Evolutionary conservation across 306 rosid species (phyloP), one percentile per base, ranked within the genome.

Genomic region (Pyrus bretschneideri): DNA sequence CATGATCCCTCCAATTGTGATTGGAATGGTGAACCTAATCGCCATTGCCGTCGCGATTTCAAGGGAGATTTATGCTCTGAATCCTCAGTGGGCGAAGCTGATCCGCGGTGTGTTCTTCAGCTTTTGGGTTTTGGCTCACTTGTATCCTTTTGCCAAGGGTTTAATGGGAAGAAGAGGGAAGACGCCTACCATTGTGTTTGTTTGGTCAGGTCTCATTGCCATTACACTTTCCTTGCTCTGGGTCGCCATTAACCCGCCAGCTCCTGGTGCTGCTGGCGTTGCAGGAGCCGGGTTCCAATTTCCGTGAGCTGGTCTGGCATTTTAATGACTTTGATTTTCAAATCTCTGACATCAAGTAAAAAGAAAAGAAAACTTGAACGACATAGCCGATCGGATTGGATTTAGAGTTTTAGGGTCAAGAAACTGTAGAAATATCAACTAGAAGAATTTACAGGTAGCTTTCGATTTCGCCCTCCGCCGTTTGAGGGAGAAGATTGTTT

Each of bases 121-220:
- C 78, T 87, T 84, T 67, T 87, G 88, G 90, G 90, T 87, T 21
- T 65, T 87, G 86, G 88, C 88, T 5, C 90, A 87, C 75, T 69
- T 87, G 73, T 87, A 87, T 51, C 90, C 90, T 6, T 87, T 87
- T 75, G 88, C 88, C 3, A 87, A 84, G 58, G 88, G 90, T 55
- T 72, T 87, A 76, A 87, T 87, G 90, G 90, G 90, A 9, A 76
- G 90, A 70, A 77, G 88, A 77, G 80, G 88, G 21, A 84, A 80
- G 72, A 87, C 90, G 1, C 90, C 90, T 9, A 87, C 90, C 14
- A 82, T 87, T 29, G 88, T 87, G 46, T 84, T 84, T 18, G 90
- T 87, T 10, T 84, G 90, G 90, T 78, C 88, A 5, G 90, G 90
- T 60, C 84, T 87, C 27, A 87, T 87, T 38, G 88, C 88, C 4